A percentile compares a stretch with the other conserved stretches of the same genome.
phyloP scores from a whole-genome alignment of 768 basidiomycete species.

The Antrodiella citrinella region DNA sequence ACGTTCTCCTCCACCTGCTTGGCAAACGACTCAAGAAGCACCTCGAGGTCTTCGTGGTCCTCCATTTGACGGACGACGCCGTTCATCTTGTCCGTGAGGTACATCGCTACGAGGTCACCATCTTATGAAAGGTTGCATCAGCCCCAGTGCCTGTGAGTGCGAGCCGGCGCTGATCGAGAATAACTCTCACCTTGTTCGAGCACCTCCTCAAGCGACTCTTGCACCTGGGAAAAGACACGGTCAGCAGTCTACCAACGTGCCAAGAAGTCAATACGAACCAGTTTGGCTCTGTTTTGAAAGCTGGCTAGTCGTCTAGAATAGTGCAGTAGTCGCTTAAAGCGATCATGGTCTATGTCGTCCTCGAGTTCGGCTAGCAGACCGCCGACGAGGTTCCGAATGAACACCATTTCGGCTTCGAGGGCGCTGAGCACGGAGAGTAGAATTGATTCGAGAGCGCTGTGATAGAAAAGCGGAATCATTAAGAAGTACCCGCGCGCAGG shows the following conservation, averaged over 20 bases:
- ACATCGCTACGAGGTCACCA: conserved; percentile 93
- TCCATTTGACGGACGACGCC: conserved; percentile 47
- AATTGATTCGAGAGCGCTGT: conserved; percentile 90
- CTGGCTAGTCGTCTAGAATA: conserved; percentile 83
- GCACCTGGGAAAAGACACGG: conserved; percentile 44
- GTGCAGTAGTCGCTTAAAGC: conserved; percentile 85
- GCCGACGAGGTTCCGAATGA: conserved; percentile 84
- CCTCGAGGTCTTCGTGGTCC: conserved; percentile 91
- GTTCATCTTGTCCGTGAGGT: conserved; percentile 79
- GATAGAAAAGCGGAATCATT: conserved; percentile 10
- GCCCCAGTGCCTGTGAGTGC: neutral
- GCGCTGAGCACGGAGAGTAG: conserved; percentile 87
- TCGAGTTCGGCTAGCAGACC: conserved; percentile 89
- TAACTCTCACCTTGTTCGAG: conserved; percentile 64
- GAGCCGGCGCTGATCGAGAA: neutral
- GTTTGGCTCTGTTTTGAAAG: conserved; percentile 85
- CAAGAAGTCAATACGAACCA: conserved; percentile 37
- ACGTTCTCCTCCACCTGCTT: conserved; percentile 98
- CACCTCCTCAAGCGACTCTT: conserved; percentile 87
- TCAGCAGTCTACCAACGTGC: neutral
- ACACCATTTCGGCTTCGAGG: conserved; percentile 93
- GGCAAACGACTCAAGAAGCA: conserved; percentile 87
- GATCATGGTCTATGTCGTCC: conserved; percentile 91
- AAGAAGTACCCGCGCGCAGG: conserved; percentile 10
- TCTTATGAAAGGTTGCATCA: conserved; percentile 39